Conservation (phyloP, 805 yeast species). For the Diddensiella caesifluorescens region DNA sequence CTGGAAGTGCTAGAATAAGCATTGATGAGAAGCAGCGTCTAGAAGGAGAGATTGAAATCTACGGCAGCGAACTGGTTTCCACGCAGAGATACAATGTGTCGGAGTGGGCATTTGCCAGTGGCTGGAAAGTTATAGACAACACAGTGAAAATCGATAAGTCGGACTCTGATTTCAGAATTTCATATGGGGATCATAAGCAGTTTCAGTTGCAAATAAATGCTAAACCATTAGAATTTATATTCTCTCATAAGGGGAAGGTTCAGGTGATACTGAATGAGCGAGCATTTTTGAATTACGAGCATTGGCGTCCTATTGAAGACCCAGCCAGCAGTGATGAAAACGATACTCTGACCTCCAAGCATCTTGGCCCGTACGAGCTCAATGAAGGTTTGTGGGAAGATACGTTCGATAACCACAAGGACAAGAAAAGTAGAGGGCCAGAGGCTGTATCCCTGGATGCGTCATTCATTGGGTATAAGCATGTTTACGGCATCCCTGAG, state of each 20-base stretch:
- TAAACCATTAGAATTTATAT: conserved; percentile 46
- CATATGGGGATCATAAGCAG: conserved; percentile 31
- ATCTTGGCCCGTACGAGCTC: conserved; percentile 40
- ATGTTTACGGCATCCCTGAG: conserved; percentile 94
- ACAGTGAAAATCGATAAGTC: neutral
- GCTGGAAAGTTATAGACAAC: neutral
- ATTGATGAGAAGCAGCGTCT: conserved; percentile 59
- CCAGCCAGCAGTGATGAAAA: conserved; percentile 45
- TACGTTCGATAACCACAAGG: conserved; percentile 60
- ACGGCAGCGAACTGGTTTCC: conserved; percentile 32
- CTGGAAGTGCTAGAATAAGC: conserved; percentile 53
- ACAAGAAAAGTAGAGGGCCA: conserved; percentile 62
- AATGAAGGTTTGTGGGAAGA: conserved; percentile 66
- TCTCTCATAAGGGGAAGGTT: conserved; percentile 41
- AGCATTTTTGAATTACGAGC: conserved; percentile 75
- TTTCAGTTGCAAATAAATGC: conserved; percentile 41
- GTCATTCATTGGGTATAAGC: conserved; percentile 50
- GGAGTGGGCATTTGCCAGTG: conserved; percentile 56
- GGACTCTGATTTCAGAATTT: conserved; percentile 9
- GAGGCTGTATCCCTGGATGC: conserved; percentile 84
- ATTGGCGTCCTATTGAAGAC: conserved; percentile 54
- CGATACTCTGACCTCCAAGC: conserved; percentile 25
- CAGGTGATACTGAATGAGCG: conserved; percentile 64
- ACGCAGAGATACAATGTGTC: conserved; percentile 54
- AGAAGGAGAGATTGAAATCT: conserved; percentile 23